Evolutionary conservation across 768 basidiomycete species (phyloP), one percentile per base, ranked within the genome.

Genomic region (Lactarius pseudohatsudake): DNA sequence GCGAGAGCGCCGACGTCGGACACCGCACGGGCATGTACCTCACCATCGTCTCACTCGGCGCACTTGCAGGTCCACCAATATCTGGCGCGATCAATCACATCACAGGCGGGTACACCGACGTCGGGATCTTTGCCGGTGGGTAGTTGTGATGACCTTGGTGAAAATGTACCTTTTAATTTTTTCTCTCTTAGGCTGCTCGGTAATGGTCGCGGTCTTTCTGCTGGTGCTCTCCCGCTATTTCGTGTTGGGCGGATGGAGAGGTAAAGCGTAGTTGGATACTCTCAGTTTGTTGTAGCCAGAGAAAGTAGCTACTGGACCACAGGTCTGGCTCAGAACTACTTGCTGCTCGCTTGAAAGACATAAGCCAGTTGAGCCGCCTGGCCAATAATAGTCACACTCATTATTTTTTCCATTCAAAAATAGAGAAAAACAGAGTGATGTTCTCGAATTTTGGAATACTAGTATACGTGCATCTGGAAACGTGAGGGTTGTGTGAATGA

Each of bases 1-100:
- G 90, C 0, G 79, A 80, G 0, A 79, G 81, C 1, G 77, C 77
- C 11, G 89, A 91, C 62, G 81, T 89, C 0, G 90, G 90, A 4
- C 79, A 86, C 30, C 79, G 90, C 18, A 76, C 82, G 0, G 90
- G 90, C 7, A 85, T 90, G 80, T 84, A 83, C 66, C 78, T 87
- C 74, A 87, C 82, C 36, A 79, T 88, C 59, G 64, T 85, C 28
- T 81, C 89, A 0, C 45, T 90, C 20, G 88, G 88, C 9, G 87
- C 86, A 0, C 77, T 91, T 3, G 81, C 80, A 0, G 90, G 90
- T 0, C 88, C 89, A 3, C 90, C 90, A 0, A 87, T 91, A 66
- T 88, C 88, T 9, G 90, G 90, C 0, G 86, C 86, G 0, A 89
- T 92, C 69, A 81, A 82, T 61, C 73, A 73, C 0, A 78, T 81